Evolutionary conservation across 2,329 filamentous ascomycete species (phyloP), one percentile per base, ranked within the genome.

Genomic region (Calcarisporium arbuscula): DNA sequence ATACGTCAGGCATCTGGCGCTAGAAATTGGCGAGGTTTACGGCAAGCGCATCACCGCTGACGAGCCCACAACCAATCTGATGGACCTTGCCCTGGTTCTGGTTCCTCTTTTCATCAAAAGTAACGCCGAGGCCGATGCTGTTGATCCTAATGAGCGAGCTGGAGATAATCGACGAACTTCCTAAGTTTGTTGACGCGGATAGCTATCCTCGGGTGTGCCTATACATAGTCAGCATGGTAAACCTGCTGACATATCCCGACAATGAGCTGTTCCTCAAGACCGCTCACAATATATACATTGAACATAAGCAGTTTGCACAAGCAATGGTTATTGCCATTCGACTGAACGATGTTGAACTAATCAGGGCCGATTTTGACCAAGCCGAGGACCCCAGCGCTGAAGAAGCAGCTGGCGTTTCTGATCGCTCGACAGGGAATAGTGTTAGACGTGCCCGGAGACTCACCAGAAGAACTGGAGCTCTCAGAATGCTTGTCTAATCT

Each of bases 151-250:
- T 98, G 71, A 95, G 88, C 57, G 94, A 98, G 65, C 70, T 98
- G 40, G 92, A 98, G 65, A 95, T 95, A 58, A 96, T 98, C 48
- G 87, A 95, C 53, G 70, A 89, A 53, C 84, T 98, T 29, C 80
- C 86, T 37, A 75, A 87, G 47, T 94, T 89, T 51, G 74, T 98
- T 34, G 92, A 98, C 59, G 83, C 94, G 59, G 82, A 96, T 64
- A 96, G 89, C 18, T 98, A 94, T 58, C 72, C 84, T 34, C 74
- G 92, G 53, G 92, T 95, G 36, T 96, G 92, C 57, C 67, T 98
- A 48, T 98, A 98, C 67, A 95, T 98, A 82, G 87, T 94, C 50
- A 94, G 87, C 69, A 96, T 96, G 85, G 92, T 98, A 48, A 94
- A 92, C 55, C 77, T 98, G 15, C 79, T 98, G 58, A 95, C 92